Evolutionary conservation across 169 alveolate genomes (phyloP).

Genomic region (Plasmodium fragile): DNA sequence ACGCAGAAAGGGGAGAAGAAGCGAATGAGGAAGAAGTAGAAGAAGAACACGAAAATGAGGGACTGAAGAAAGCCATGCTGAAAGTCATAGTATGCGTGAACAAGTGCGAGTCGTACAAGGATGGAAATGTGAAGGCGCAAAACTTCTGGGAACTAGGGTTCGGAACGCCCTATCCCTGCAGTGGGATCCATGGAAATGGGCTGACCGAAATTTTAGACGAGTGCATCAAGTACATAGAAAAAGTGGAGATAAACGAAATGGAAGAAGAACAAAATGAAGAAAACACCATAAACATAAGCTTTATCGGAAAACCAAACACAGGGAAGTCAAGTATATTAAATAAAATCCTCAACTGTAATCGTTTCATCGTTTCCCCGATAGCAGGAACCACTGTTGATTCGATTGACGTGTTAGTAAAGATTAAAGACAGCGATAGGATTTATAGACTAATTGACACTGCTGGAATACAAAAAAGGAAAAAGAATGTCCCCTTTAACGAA

Average conservation of each 20-base stretch:
- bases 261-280: conserved; percentile 68
- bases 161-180: conserved; percentile 84
- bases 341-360: conserved; percentile 76
- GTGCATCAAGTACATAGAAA: conserved; percentile 72
- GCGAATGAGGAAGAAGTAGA: background rate
- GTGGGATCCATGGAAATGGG: conserved; percentile 87
- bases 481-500: conserved; percentile 52
- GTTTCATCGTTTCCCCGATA: conserved; percentile 85
- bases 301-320: conserved; percentile 81
- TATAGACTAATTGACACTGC: conserved; percentile 76
- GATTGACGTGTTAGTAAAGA: conserved; percentile 77
- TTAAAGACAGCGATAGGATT: conserved; percentile 60
- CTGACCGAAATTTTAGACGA: conserved; percentile 81
- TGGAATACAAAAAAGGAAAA: conserved; percentile 70
- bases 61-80: background rate
- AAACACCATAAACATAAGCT: conserved; percentile 11
- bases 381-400: conserved; percentile 87
- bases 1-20: background rate
- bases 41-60: background rate
- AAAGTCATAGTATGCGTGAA: conserved; percentile 81
- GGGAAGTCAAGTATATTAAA: conserved; percentile 85
- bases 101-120: conserved; percentile 84
- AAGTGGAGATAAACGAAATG: conserved; percentile 52
- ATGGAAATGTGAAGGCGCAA: conserved; percentile 83
- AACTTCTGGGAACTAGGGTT: conserved; percentile 86